phyloP scores from a whole-genome alignment of 306 rosid species.

The Clitoria ternatea region DNA sequence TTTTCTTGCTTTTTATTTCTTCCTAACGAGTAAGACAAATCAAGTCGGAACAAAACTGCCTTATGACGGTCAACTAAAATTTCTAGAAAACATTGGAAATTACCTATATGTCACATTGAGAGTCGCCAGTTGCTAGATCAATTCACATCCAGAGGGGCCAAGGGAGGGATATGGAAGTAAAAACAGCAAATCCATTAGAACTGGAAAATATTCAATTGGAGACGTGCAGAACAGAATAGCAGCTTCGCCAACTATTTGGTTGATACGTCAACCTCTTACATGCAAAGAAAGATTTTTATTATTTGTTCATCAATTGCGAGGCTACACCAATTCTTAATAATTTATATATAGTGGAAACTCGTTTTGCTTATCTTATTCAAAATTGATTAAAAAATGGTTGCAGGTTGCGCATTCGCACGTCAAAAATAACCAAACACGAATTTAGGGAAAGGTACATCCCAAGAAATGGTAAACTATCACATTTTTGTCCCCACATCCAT shows the following conservation, averaged over 20 bases:
- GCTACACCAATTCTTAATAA: constrained; percentile 42
- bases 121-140: not conserved
- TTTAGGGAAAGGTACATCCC: constrained; percentile 4
- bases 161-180: constrained; percentile 25
- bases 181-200: not conserved
- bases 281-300: constrained; percentile 31
- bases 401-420: constrained; percentile 34
- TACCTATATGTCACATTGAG: constrained; percentile 23
- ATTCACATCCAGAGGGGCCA: not conserved
- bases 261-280: constrained; percentile 51
- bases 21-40: constrained; percentile 19
- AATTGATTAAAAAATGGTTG: not conserved
- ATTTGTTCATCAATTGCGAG: constrained; percentile 35
- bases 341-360: constrained; percentile 5
- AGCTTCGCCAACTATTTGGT: constrained; percentile 42
- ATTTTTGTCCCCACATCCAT: not conserved
- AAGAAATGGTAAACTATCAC: constrained; percentile 34
- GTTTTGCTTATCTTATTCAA: not conserved
- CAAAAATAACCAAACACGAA: not conserved
- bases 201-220: not conserved
- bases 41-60: not conserved
- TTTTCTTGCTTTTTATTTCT: constrained; percentile 24
- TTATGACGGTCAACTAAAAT: not conserved
- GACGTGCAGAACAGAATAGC: constrained; percentile 22
- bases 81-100: not conserved